Conservation (phyloP, 768 basidiomycete genomes). For the Collybia nuda region DNA sequence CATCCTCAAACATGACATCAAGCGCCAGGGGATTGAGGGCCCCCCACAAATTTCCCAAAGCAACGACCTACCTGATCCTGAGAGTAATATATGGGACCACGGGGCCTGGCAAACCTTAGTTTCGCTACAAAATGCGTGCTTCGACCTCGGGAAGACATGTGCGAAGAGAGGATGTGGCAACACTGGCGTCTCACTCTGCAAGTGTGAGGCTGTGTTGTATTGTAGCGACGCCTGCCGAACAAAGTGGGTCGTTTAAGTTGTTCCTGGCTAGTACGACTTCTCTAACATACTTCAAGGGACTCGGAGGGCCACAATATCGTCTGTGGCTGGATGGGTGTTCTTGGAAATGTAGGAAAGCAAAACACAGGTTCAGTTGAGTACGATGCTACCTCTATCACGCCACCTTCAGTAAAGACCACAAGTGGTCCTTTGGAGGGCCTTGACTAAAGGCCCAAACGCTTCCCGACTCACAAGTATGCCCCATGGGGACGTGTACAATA, state of each 20-base stretch:
- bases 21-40: background rate
- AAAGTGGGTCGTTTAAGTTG: conserved; percentile 3
- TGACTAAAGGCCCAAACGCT: too few species aligned
- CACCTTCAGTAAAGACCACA: too few species aligned
- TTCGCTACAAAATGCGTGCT: conserved; percentile 1
- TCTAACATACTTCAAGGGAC: background rate
- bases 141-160: conserved; percentile 2
- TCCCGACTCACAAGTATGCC: too few species aligned
- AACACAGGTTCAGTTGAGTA: too few species aligned
- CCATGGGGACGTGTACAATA: too few species aligned
- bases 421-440: too few species aligned
- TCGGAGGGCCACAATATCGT: background rate
- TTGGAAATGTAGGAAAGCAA: background rate
- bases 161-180: conserved; percentile 9
- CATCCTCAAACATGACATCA: conserved; percentile 4
- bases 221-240: conserved; percentile 5
- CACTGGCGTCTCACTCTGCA: background rate
- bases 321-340: conserved; percentile 1
- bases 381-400: too few species aligned
- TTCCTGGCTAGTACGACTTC: background rate
- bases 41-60: background rate
- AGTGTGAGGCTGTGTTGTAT: conserved; percentile 4
- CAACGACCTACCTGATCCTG: background rate
- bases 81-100: conserved; percentile 10
- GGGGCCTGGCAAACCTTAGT: conserved; percentile 6